Percentiles rank a stretch among this genome's conserved stretches.
Conservation (phyloP, 768 basidiomycete species). For the Collybia nuda region DNA sequence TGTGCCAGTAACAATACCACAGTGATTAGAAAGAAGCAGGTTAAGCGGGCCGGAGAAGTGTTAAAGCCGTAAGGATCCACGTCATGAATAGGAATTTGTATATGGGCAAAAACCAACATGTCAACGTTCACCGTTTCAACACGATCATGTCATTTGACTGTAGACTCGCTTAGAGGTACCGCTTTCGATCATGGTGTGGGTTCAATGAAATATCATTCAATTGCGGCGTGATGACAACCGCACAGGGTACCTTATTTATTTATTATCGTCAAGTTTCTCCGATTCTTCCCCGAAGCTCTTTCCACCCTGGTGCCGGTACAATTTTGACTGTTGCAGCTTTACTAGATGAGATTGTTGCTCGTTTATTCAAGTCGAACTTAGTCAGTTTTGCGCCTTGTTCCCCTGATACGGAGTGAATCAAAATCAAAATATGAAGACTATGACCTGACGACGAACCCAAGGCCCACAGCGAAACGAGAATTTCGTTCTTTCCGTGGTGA, state of each 20-base stretch:
- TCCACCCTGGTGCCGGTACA: constrained; percentile 32
- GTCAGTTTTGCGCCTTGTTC: constrained; percentile 24
- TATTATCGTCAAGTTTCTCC: background rate
- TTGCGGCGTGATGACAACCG: too few species aligned
- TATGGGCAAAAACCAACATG: too few species aligned
- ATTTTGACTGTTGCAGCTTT: constrained; percentile 24
- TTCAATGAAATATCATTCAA: too few species aligned
- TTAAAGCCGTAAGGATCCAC: background rate
- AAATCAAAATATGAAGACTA: background rate
- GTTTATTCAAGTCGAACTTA: constrained; percentile 27
- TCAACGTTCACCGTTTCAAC: too few species aligned
- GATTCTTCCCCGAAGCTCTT: constrained; percentile 19
- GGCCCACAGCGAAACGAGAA: constrained; percentile 33
- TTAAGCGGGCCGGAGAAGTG: too few species aligned
- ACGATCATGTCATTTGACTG: too few species aligned
- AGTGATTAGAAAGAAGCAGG: too few species aligned
- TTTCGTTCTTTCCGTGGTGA: constrained; percentile 32
- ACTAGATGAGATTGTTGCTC: constrained; percentile 25
- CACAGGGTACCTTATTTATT: too few species aligned
- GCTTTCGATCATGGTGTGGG: too few species aligned
- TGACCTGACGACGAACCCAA: constrained; percentile 23
- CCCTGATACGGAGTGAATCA: constrained; percentile 12
- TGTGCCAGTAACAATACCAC: too few species aligned
- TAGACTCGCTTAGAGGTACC: too few species aligned
- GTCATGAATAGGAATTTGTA: too few species aligned